Base-by-base conservation (phyloP, 2,329 filamentous ascomycete species). In the Apiospora malaysiana region DNA sequence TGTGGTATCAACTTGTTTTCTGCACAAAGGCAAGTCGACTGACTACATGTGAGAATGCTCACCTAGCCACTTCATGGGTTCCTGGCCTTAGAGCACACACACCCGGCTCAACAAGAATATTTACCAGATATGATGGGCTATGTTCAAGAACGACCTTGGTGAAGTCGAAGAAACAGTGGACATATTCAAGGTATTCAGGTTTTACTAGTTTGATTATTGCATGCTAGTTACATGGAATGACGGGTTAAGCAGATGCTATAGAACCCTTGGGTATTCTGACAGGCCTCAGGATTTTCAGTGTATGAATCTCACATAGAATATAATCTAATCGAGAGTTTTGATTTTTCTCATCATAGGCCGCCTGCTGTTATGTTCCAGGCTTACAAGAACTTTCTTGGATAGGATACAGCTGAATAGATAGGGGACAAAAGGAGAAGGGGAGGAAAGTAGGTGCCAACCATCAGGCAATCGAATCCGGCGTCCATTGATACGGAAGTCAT, bases 241-340 rank as follows among this genome's bases (percentile, higher is more conserved):
- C 8, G 2, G 18, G 8, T 40, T n/a, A 10, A 63, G 27, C 25
- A 56, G 14, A 25, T 3, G 4, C 43, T 42, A 25, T 4, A 12
- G 45, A 67, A 8, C 40, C 40, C 40, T 14, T 25, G 6, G 25
- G 40, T 25, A 25, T 18, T 67, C 65, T 25, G 23, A 32, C 51
- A 45, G 56, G 71, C 71, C 71, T 72, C 71, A 72, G 71, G 70
- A 72, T 72, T 72, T 72, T 72, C 71, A 72, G 71, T 72, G 71
- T 72, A 59, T 68, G 69, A 68, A 69, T 68, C 69, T 70, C 69
- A 56, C 71, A 70, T 66, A 68, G 66, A 67, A 56, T 72, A 66
- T 56, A 66, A 70, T 67, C 71, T 70, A 42, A 65, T 72, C 69
- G 67, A 72, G 71, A 49, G 51, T 37, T 66, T 63, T 70, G 56